Percentiles rank a stretch among this genome's conserved stretches.
phyloP scores from a whole-genome alignment of 169 alveolate genomes.

The Cryptosporidium ubiquitum region DNA sequence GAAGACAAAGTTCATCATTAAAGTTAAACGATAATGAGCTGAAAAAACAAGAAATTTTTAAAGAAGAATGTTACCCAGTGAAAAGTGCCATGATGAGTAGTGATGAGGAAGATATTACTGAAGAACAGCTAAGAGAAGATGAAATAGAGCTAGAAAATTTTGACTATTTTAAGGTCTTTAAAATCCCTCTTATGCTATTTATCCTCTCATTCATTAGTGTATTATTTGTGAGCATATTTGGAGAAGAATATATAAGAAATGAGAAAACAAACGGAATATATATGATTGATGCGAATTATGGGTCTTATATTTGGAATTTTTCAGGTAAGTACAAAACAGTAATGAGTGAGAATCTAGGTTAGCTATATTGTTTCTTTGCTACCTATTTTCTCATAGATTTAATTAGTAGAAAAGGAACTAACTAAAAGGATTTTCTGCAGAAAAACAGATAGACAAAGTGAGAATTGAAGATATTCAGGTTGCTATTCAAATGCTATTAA shows the following conservation, averaged over 20 bases:
- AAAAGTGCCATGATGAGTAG: neutral
- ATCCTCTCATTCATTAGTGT: conserved; percentile 21
- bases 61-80: neutral
- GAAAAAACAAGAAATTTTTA: neutral
- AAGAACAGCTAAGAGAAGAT: neutral
- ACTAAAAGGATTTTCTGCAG: neutral
- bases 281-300: neutral
- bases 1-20: neutral
- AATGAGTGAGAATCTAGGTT: neutral
- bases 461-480: conserved; percentile 57
- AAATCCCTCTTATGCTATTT: conserved; percentile 26
- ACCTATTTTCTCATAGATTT: neutral
- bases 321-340: conserved; percentile 32
- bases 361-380: neutral
- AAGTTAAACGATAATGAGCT: neutral
- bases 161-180: neutral
- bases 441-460: conserved; percentile 46
- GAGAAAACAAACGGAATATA: neutral
- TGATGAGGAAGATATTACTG: conserved; percentile 16
- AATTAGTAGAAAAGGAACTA: neutral
- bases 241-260: neutral
- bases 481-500: conserved; percentile 37
- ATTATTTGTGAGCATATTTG: conserved; percentile 12
- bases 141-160: neutral
- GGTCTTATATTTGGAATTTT: neutral